Evolutionary conservation across 2,329 filamentous ascomycete species (phyloP), one percentile per base, ranked within the genome.

Genomic region (Aspergillus sp.): DNA sequence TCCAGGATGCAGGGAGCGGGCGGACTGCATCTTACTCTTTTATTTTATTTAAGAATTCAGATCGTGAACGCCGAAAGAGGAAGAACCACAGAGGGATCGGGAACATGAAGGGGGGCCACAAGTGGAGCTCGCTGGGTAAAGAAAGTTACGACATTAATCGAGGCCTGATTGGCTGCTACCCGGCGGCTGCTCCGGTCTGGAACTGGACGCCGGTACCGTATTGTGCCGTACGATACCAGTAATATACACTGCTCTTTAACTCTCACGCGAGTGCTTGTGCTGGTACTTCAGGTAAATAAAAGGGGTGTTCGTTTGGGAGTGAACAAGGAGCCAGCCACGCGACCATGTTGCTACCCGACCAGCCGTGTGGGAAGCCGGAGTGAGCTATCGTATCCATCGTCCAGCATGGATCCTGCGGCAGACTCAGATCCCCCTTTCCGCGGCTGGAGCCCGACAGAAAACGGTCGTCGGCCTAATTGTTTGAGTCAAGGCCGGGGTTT

Each of bases 361-460:
- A 17, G 17, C 39, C 39, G 39, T 30, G 43, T 30, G 43, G 24
- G 43, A 34, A 34, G 45, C 45, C 45, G 30, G 45, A 36, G 50
- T 53, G 50, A 45, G 41, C 50, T 26, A 45, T 45, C 50, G 34
- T 39, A 34, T 34, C 26, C 47, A 22, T 30, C 3, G 13, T 30
- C 42, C 18, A 22, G 8, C 26, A 11, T 30, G 26, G 34, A 36
- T 36, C 34, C 34, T 36, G 12, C 34, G 12, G 34, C 12, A n/a
- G 34, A 36, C 34, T 30, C 43, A 45, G 43, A 45, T 26, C 50
- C 50, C 41, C 41, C 22, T 50, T 24, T 12, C 34, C 20, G 57
- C 57, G 55, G 55, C 57, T 63, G 55, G 61, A 53, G 62, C 57
- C 59, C 60, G 62, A 63, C 62, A 63, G 62, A 63, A 63, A 63